Conservation (phyloP, 352 stramenopile species). For the Phytophthora aleatoria region DNA sequence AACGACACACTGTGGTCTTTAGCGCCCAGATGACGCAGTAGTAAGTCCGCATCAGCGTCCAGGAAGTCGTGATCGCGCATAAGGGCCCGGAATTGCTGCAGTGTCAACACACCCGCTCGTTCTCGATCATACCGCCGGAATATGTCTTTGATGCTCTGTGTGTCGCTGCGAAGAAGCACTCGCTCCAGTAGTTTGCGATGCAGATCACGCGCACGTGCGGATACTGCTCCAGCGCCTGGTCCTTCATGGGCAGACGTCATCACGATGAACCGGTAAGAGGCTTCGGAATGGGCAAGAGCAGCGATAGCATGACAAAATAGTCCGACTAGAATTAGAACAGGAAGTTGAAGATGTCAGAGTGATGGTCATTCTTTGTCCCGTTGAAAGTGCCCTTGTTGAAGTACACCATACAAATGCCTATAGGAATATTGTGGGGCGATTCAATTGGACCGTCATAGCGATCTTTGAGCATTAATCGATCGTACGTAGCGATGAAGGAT, state of each 20-base stretch:
- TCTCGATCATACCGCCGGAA: slow-evolving; percentile 68
- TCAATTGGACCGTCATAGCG: slow-evolving; percentile 9
- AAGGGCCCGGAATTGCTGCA: slow-evolving; percentile 53
- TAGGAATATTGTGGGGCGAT: background rate
- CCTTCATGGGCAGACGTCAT: slow-evolving; percentile 25
- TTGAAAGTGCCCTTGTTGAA: slow-evolving; percentile 10
- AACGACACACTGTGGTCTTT: slow-evolving; percentile 52
- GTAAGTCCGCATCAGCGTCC: slow-evolving; percentile 49
- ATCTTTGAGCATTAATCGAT: slow-evolving; percentile 17
- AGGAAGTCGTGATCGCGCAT: slow-evolving; percentile 62
- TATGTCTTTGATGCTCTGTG: slow-evolving; percentile 64
- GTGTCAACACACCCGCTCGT: slow-evolving; percentile 47
- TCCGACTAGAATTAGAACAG: slow-evolving; percentile 21
- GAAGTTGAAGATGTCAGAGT: slow-evolving; percentile 24
- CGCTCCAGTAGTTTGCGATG: slow-evolving; percentile 68
- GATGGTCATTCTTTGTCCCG: slow-evolving; percentile 16
- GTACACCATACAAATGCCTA: background rate
- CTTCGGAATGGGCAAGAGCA: background rate
- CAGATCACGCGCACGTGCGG: slow-evolving; percentile 37
- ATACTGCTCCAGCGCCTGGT: background rate
- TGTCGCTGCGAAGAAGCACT: slow-evolving; percentile 55
- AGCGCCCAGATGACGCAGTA: slow-evolving; percentile 51
- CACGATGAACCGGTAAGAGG: background rate
- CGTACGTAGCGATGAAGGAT: slow-evolving; percentile 14
- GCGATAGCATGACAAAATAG: slow-evolving; percentile 21